Evolutionary conservation across 1,139 yeast genomes (phyloP).

Genomic region (Lodderomyces metapsilosis): DNA sequence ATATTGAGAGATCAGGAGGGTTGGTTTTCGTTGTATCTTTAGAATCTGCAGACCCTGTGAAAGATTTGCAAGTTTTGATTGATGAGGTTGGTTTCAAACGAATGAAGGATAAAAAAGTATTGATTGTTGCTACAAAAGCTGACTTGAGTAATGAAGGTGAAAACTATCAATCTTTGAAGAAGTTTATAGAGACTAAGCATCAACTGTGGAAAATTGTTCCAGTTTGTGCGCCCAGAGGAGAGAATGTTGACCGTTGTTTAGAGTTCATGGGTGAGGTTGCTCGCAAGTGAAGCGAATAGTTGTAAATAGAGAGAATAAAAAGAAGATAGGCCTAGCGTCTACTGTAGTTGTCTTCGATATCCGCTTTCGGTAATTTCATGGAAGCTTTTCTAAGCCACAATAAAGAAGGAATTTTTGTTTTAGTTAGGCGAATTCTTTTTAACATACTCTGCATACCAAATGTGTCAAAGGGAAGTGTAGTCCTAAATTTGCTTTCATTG

Average conservation of each 20-base stretch:
- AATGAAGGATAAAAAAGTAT: slow-evolving; percentile 54
- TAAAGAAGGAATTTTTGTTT: no score
- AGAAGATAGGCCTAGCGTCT: no score
- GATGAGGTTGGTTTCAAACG: slow-evolving; percentile 70
- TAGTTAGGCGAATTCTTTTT: no score
- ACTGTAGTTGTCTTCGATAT: no score
- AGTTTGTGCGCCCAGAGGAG: slow-evolving; percentile 73
- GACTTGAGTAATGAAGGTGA: slow-evolving; percentile 59
- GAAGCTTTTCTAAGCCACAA: no score
- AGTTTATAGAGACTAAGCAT: slow-evolving; percentile 35
- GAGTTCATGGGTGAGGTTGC: slow-evolving; percentile 63
- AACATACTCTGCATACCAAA: no score
- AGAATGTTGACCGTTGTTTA: slow-evolving; percentile 71
- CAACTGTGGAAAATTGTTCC: slow-evolving; percentile 71
- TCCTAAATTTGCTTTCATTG: no score
- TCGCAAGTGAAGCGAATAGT: not conserved
- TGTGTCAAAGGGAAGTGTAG: no score
- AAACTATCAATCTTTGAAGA: slow-evolving; percentile 42
- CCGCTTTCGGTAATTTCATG: no score
- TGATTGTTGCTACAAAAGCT: slow-evolving; percentile 90
- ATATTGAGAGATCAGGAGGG: slow-evolving; percentile 88
- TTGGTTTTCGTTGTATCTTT: slow-evolving; percentile 82
- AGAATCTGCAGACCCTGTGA: slow-evolving; percentile 60
- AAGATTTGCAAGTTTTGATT: slow-evolving; percentile 59
- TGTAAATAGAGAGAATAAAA: no score